Evolutionary conservation across 2,329 filamentous ascomycete species (phyloP), one percentile per base, ranked within the genome.

Genomic region (Cryphonectria nitschkei): DNA sequence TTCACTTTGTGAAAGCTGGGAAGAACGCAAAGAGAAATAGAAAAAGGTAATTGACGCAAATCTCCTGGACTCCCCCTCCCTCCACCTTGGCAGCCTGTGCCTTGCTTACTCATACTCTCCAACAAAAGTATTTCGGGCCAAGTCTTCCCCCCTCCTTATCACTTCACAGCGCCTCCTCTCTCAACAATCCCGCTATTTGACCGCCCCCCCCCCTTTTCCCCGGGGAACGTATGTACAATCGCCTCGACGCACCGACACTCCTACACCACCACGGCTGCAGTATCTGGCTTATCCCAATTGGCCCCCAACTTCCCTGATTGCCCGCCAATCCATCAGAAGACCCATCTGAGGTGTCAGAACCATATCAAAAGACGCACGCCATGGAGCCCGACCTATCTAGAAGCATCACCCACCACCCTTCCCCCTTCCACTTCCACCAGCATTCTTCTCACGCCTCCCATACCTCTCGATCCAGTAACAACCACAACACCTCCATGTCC

Each of bases 351-450:
- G 4, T 56, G n/a, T 56, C 52, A 56, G n/a, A 29, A 16, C 26
- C n/a, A 58, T 32, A 19, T 8, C 26, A 58, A 26, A 29, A 43
- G 34, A 46, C 26, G 34, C 22, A 1, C 37, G 65, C 41, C 16
- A 73, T 86, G 84, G 80, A 80, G 69, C 80, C 82, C 58, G 82
- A 85, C 74, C 78, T 76, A 46, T 80, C 78, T 60, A 79, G 80
- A 74, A 81, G 79, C 71, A 80, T 84, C 70, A 82, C 81, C 16
- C 81, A 82, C 74, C 83, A 84, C 70, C 82, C 83, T 41, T 82
- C 84, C 71, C 79, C 82, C n/a, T 83, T 84, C 72, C 79, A 81
- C 41, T 76, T 84, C 26, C 81, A 82, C 66, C 76, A 74, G 41
- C 75, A 78, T 13, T 58, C 76, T 2, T 75, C 75, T 62, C 75